phyloP scores from a whole-genome alignment of 2,329 filamentous ascomycete species.

The Beauveria scarabaeidicola region DNA sequence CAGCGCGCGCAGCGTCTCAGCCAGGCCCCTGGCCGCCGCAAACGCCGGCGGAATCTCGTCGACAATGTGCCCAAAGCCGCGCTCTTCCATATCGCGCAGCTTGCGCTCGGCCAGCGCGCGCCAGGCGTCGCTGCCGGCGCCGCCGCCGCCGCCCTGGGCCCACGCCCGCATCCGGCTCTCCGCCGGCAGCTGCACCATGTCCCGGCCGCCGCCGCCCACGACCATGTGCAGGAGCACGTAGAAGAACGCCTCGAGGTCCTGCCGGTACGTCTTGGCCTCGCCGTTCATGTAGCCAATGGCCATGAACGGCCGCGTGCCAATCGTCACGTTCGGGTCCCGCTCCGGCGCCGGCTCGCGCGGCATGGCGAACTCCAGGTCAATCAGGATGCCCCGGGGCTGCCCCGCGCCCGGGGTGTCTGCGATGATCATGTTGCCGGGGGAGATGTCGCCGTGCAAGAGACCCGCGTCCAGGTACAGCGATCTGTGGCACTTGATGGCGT shows the following conservation, averaged over 20 bases:
- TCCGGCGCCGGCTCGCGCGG: constrained; percentile 8
- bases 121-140: neutral
- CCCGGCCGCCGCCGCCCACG: constrained; percentile 8
- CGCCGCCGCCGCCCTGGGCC: neutral
- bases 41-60: neutral
- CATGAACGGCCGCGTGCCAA: constrained; percentile 12
- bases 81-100: neutral
- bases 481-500: constrained; percentile 16
- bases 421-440: constrained; percentile 16
- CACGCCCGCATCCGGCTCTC: neutral
- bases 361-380: constrained; percentile 16
- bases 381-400: constrained; percentile 13
- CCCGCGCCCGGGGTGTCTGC: neutral
- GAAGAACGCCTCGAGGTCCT: constrained; percentile 23
- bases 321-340: neutral
- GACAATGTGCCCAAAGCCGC: neutral
- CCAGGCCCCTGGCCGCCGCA: neutral
- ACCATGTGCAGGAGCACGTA: constrained; percentile 17
- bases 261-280: constrained; percentile 15
- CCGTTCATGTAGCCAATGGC: constrained; percentile 16
- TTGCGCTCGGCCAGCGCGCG: neutral
- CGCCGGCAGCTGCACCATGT: neutral
- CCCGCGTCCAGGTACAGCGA: constrained; percentile 12
- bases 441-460: constrained; percentile 15
- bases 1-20: neutral